A percentile compares a stretch with the other conserved stretches of the same genome.
These are phyloP conservation scores for Adenanthera pavonina DNA, from an alignment of 306 rosid species.

Conservation along the genomic window DNA sequence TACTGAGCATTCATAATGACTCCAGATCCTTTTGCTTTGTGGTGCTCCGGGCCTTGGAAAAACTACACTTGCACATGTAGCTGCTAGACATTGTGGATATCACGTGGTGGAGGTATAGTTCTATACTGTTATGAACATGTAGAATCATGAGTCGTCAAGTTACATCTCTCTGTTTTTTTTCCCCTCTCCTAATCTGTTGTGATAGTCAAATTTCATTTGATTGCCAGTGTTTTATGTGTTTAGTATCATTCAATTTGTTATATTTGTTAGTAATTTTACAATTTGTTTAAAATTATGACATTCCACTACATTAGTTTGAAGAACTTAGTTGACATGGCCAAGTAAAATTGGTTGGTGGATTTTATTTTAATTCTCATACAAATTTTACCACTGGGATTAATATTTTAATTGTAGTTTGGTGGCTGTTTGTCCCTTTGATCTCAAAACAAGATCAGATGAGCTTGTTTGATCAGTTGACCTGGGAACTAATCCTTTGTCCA, in stretches of 20 bases:
- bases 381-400: not conserved
- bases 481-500: not conserved
- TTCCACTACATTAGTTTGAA: conserved; percentile 7
- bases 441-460: not conserved
- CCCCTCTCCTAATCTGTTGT: not conserved
- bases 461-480: not conserved
- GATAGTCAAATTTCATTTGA: not conserved
- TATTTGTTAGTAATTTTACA: not conserved
- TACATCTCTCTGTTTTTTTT: not conserved
- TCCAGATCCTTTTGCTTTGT: conserved; percentile 88
- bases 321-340: conserved; percentile 7
- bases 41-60: conserved; percentile 96
- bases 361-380: not conserved
- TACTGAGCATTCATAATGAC: conserved; percentile 39
- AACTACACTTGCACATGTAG: conserved; percentile 96
- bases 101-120: conserved; percentile 83
- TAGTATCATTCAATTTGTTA: conserved; percentile 31
- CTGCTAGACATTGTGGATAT: conserved; percentile 96
- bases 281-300: conserved; percentile 11
- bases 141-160: conserved; percentile 24
- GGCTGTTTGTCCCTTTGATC: not conserved
- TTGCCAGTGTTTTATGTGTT: conserved; percentile 28
- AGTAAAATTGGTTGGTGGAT: conserved; percentile 24
- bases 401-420: not conserved
- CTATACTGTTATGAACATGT: conserved; percentile 23